Evolutionary conservation across 306 rosid genomes (phyloP).

Genomic region (Elaeagnus macrophylla): DNA sequence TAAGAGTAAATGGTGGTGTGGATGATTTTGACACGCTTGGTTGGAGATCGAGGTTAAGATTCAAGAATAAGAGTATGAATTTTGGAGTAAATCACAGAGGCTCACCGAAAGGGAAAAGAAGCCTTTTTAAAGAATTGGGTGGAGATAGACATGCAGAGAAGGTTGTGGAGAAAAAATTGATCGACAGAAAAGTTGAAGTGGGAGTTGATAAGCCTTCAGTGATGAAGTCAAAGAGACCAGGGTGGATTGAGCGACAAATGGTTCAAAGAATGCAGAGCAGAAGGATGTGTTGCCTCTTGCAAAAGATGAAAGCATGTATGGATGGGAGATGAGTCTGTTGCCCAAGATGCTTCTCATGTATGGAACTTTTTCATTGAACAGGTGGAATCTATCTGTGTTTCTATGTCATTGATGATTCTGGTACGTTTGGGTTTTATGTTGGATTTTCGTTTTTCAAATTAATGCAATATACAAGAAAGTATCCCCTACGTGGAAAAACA

Average conservation of each 20-base stretch:
- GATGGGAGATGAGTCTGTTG: conserved; percentile 22
- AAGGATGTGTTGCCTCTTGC: conserved; percentile 18
- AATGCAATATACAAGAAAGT: no score
- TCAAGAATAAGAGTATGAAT: conserved; percentile 33
- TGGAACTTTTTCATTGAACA: conserved; percentile 88
- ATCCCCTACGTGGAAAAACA: no score
- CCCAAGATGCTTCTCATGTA: conserved; percentile 44
- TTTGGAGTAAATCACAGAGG: conserved; percentile 29
- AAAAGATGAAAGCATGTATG: conserved; percentile 6
- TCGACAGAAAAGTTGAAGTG: conserved; percentile 29
- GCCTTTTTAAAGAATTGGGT: conserved; percentile 34
- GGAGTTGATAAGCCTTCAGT: conserved; percentile 35
- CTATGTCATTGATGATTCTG: conserved; percentile 73
- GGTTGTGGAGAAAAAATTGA: conserved; percentile 18
- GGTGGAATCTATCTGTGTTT: conserved; percentile 65
- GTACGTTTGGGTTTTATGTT: conserved; percentile 24
- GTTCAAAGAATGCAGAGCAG: conserved; percentile 22
- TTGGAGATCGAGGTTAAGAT: conserved; percentile 67
- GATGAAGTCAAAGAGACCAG: conserved; percentile 47
- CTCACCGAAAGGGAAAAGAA: conserved; percentile 47
- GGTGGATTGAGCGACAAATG: conserved; percentile 46
- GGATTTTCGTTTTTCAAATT: no score
- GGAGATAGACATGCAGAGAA: conserved; percentile 21
- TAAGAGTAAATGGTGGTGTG: conserved; percentile 9
- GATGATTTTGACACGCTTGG: conserved; percentile 19